Evolutionary conservation across 1,139 yeast genomes (phyloP).

Genomic region (Wickerhamomyces sp.): DNA sequence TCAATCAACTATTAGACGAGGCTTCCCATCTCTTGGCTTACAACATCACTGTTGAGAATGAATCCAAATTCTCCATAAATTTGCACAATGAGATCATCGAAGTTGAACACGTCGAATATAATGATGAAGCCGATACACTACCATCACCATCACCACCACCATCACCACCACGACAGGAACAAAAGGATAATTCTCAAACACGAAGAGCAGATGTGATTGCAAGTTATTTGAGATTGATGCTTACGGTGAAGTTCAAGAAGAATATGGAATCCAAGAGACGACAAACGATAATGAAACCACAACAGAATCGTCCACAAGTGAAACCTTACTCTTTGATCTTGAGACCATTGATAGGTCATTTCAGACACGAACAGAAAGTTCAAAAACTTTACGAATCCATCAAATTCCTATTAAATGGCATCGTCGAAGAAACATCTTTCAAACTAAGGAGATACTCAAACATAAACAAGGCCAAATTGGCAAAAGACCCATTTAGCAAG

Average conservation of each 20-base stretch:
- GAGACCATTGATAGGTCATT: slow-evolving; percentile 65
- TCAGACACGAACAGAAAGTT: slow-evolving; percentile 54
- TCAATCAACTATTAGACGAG: slow-evolving; percentile 66
- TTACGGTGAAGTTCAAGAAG: slow-evolving; percentile 40
- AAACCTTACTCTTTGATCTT: slow-evolving; percentile 44
- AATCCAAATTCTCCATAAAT: slow-evolving; percentile 59
- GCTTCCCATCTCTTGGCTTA: slow-evolving; percentile 68
- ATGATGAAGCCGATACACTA: slow-evolving; percentile 34
- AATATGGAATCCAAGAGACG: slow-evolving; percentile 24
- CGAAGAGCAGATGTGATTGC: slow-evolving; percentile 33
- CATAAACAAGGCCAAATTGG: slow-evolving; percentile 9
- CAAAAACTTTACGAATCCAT: slow-evolving; percentile 37
- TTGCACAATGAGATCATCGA: slow-evolving; percentile 65
- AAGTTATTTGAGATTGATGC: slow-evolving; percentile 41
- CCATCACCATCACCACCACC: slow-evolving; percentile 23
- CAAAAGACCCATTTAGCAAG: slow-evolving; percentile 19
- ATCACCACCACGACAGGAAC: no score
- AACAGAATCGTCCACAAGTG: slow-evolving; percentile 12
- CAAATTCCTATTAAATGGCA: slow-evolving; percentile 26
- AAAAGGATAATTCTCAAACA: slow-evolving; percentile 20
- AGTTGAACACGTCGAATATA: slow-evolving; percentile 54
- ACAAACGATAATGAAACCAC: slow-evolving; percentile 14
- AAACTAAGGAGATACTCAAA: slow-evolving; percentile 15
- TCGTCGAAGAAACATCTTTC: slow-evolving; percentile 9
- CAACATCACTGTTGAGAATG: slow-evolving; percentile 63